These are phyloP conservation scores for Rutstroemia sp. DNA, from an alignment of 2,329 filamentous ascomycete species.

Conservation along the genomic window DNA sequence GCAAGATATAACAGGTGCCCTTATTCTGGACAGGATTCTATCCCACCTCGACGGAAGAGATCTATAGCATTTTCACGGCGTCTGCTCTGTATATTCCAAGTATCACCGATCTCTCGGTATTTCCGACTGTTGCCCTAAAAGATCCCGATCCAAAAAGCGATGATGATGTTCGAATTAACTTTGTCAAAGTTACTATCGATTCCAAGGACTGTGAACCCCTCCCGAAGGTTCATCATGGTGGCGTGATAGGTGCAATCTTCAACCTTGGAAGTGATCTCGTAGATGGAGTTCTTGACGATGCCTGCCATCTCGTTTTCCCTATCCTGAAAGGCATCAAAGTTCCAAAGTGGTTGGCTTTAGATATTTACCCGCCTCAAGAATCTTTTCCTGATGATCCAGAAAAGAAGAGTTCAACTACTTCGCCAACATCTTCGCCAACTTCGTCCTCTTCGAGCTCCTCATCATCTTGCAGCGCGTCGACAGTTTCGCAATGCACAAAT, in stretches of 20 bases:
- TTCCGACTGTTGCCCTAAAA: not conserved
- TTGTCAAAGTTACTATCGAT: not conserved
- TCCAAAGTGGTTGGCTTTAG: not conserved
- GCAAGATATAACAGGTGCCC: not conserved
- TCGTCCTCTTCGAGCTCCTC: not conserved
- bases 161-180: not conserved
- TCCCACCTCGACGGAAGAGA: not conserved
- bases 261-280: not conserved
- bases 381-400: not conserved
- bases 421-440: not conserved
- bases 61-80: not conserved
- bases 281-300: not conserved
- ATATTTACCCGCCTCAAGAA: not conserved
- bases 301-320: conserved; percentile 1
- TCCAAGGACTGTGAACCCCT: not conserved
- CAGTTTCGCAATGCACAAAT: not conserved
- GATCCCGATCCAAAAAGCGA: not conserved
- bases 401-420: not conserved
- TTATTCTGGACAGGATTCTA: not conserved
- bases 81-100: not conserved
- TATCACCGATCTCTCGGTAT: not conserved
- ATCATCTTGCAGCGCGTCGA: not conserved
- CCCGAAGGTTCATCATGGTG: not conserved
- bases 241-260: not conserved
- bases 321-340: not conserved